Evolutionary conservation across 129 eudicot species (phyloP).

Genomic region (Erigeron canadensis): DNA sequence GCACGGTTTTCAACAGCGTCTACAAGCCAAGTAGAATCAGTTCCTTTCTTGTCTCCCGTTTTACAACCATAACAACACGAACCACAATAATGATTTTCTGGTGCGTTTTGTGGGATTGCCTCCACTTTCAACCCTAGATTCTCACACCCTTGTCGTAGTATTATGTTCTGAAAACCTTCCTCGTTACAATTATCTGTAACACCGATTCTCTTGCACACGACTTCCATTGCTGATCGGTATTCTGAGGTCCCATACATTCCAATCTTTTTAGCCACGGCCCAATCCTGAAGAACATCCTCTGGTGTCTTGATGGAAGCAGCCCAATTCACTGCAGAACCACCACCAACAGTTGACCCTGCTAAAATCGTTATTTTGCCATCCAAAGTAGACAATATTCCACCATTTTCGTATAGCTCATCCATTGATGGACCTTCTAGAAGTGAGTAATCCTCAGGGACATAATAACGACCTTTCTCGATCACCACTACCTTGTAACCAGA

Average conservation of each 20-base stretch:
- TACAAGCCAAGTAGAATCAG: slow-evolving; percentile 86
- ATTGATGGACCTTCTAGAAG: slow-evolving; percentile 80
- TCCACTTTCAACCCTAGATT: slow-evolving; percentile 64
- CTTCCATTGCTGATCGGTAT: slow-evolving; percentile 73
- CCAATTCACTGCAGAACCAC: slow-evolving; percentile 94
- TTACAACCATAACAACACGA: slow-evolving; percentile 79
- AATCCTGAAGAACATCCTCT: slow-evolving; percentile 52
- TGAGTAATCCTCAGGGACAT: slow-evolving; percentile 66
- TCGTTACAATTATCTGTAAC: slow-evolving; percentile 48
- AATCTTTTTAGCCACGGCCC: slow-evolving; percentile 59
- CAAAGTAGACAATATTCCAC: slow-evolving; percentile 55
- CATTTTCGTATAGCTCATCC: slow-evolving; percentile 55
- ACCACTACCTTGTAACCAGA: slow-evolving; percentile 79
- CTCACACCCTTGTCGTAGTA: slow-evolving; percentile 67
- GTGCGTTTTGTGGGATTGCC: slow-evolving; percentile 55
- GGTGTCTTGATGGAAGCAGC: slow-evolving; percentile 82
- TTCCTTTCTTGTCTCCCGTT: slow-evolving; percentile 79
- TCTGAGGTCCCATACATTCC: slow-evolving; percentile 50
- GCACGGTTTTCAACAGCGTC: slow-evolving; percentile 67
- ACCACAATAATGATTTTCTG: slow-evolving; percentile 81
- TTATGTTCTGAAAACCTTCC: slow-evolving; percentile 79
- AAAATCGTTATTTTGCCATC: slow-evolving; percentile 57
- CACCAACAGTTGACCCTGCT: slow-evolving; percentile 88
- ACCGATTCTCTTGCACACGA: slow-evolving; percentile 66
- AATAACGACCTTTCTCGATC: slow-evolving; percentile 84